These are phyloP conservation scores for Phytophthora colocasiae DNA, from an alignment of 352 stramenopile genomes.

Conservation along the genomic window DNA sequence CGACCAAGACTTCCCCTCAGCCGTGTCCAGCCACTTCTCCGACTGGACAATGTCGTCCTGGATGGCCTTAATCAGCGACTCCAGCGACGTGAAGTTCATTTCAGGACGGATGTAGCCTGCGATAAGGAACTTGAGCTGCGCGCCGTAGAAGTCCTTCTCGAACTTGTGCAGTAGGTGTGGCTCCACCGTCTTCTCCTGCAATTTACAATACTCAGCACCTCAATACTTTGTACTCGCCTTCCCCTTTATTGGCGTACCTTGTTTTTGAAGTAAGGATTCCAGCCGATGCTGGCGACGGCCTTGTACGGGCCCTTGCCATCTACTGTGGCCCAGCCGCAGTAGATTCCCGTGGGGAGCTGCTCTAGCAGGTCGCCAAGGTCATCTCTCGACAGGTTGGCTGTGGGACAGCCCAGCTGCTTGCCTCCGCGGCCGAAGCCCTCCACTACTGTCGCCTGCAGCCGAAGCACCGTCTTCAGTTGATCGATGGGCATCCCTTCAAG, in stretches of 20 bases:
- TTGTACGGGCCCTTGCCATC: conserved; percentile 89
- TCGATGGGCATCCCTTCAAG: conserved; percentile 53
- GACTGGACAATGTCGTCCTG: conserved; percentile 83
- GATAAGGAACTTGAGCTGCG: conserved; percentile 94
- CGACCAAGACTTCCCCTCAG: conserved; percentile 60
- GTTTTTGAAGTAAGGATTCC: conserved; percentile 95
- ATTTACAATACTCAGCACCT: conserved; percentile 10
- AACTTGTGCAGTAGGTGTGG: conserved; percentile 95
- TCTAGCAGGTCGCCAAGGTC: conserved; percentile 87
- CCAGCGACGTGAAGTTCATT: conserved; percentile 94
- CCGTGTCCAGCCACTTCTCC: conserved; percentile 67
- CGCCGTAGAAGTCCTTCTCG: conserved; percentile 95
- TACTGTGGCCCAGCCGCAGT: conserved; percentile 94
- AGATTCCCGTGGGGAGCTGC: conserved; percentile 90
- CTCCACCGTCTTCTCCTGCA: conserved; percentile 96
- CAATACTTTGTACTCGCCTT: neutral
- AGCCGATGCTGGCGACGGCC: conserved; percentile 97
- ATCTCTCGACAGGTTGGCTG: conserved; percentile 93
- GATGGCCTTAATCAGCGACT: conserved; percentile 93
- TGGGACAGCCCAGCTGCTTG: conserved; percentile 97
- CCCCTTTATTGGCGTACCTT: conserved; percentile 59
- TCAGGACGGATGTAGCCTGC: conserved; percentile 94
- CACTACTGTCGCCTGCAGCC: conserved; percentile 91
- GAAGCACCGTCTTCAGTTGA: conserved; percentile 65
- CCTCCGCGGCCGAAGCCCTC: conserved; percentile 94